These are phyloP conservation scores for Penicillium paxilli DNA, from an alignment of 495 filamentous ascomycete genomes.

Conservation along the genomic window DNA sequence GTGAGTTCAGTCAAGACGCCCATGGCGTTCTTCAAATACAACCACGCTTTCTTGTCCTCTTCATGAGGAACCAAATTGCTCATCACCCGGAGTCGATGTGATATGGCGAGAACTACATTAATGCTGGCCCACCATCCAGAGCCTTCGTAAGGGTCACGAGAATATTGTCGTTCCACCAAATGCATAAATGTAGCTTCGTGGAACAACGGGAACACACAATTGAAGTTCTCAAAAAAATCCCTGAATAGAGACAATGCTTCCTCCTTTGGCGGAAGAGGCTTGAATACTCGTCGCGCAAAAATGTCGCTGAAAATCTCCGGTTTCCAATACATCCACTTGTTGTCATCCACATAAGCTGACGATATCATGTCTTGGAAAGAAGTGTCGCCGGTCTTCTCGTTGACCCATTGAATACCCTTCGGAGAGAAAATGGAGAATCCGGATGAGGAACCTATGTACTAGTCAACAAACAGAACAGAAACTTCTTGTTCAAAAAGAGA, in stretches of 20 bases:
- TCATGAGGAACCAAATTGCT: slow-evolving; percentile 86
- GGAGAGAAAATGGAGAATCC: slow-evolving; percentile 98
- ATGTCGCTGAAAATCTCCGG: slow-evolving; percentile 91
- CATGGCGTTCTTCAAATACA: slow-evolving; percentile 95
- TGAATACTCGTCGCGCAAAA: slow-evolving; percentile 84
- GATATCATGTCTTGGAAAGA: slow-evolving; percentile 97
- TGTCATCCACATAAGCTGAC: slow-evolving; percentile 75
- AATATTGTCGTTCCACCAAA: slow-evolving; percentile 90
- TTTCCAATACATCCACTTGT: slow-evolving; percentile 96
- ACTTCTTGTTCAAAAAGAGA: background rate
- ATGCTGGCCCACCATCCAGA: slow-evolving; percentile 98
- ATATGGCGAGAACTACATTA: slow-evolving; percentile 90
- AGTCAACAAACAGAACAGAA: background rate
- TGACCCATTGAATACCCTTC: slow-evolving; percentile 98
- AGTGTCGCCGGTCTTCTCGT: slow-evolving; percentile 91
- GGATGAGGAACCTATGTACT: slow-evolving; percentile 75
- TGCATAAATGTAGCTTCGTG: slow-evolving; percentile 99
- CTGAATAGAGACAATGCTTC: slow-evolving; percentile 81
- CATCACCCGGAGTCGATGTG: slow-evolving; percentile 92
- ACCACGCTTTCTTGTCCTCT: slow-evolving; percentile 92
- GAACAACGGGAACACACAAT: slow-evolving; percentile 96
- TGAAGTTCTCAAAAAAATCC: slow-evolving; percentile 98
- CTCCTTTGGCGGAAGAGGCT: slow-evolving; percentile 74
- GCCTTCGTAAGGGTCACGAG: slow-evolving; percentile 87
- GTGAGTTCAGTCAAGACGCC: slow-evolving; percentile 87